Evolutionary conservation across 768 basidiomycete species (phyloP).

Genomic region (Infundibulicybe gibba): DNA sequence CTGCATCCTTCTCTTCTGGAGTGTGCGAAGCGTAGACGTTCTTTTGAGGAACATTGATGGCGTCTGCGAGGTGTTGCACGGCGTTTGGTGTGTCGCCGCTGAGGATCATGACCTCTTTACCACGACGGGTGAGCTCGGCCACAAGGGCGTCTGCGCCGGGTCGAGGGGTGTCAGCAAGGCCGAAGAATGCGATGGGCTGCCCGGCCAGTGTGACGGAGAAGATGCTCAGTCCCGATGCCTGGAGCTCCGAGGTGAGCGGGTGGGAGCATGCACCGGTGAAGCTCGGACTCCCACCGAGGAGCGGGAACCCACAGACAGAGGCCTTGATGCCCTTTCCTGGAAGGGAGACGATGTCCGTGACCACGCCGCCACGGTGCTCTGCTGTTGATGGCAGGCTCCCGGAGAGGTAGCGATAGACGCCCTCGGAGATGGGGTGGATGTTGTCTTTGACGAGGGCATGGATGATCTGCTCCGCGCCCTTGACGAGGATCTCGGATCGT

Average conservation of each 20-base stretch:
- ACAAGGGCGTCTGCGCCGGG: conserved; percentile 35
- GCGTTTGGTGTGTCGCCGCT: conserved; percentile 46
- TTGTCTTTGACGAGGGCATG: conserved; percentile 25
- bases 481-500: conserved; percentile 20
- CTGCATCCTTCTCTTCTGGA: conserved; percentile 41
- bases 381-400: neutral
- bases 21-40: conserved; percentile 38
- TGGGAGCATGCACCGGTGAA: conserved; percentile 26
- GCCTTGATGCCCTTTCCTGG: conserved; percentile 32
- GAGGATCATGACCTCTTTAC: conserved; percentile 40
- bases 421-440: conserved; percentile 31
- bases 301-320: conserved; percentile 21
- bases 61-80: conserved; percentile 18
- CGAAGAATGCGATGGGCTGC: conserved; percentile 28
- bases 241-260: conserved; percentile 22
- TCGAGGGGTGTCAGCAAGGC: conserved; percentile 41
- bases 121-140: conserved; percentile 22
- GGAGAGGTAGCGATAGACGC: conserved; percentile 25
- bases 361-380: conserved; percentile 5
- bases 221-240: conserved; percentile 37
- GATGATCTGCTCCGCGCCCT: conserved; percentile 16
- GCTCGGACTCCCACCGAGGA: conserved; percentile 31
- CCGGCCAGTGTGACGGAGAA: conserved; percentile 32
- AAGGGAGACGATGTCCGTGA: conserved; percentile 15
- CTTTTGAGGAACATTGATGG: conserved; percentile 33